Evolutionary conservation across 208 protist genomes (phyloP), one percentile per base, ranked within the genome.

Genomic region (Spironucleus salmonicida): DNA sequence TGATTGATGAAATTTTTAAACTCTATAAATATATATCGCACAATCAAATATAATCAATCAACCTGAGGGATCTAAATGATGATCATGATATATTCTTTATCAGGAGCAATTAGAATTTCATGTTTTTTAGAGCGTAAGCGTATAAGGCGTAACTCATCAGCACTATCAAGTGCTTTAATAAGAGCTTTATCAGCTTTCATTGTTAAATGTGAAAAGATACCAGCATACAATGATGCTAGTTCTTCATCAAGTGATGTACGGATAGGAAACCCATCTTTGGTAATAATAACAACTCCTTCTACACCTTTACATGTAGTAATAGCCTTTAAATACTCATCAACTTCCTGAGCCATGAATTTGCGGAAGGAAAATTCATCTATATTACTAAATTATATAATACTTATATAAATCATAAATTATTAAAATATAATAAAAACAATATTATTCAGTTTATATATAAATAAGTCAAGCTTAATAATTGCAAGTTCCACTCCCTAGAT

Each of bases 231-330:
- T 27, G 34, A 9, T 11, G 64, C 34, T 45, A 42, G 34, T 38
- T 71, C 64, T 38, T 71, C 64, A 71, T 71, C 64, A 32, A 71
- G 34, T 11, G 19, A 45, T 27, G 64, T 45, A 32, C 64, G 4
- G 34, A 71, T 71, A 15, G 64, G 64, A 11, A 71, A 42, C 2
- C 64, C 64, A 71, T 71, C 64, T n/a, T 9, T 15, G 34, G 26
- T 45, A 27, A 71, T 11, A n/a, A 71, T 71, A 11, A 71, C n/a
- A 27, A 71, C n/a, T 32, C 64, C 64, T 71, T 71, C 64, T 32
- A 71, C 64, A 15, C 64, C 64, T 38, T 49, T 40, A 30, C 38
- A 32, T 32, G 7, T 32, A 23, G 64, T 45, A 49, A 71, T 71
- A 11, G 26, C 26, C 61, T 67, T 67, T n/a, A 67, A 39, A 38